Base-by-base conservation (phyloP, 257 asterid species). In the Oldenlandia corymbosa region DNA sequence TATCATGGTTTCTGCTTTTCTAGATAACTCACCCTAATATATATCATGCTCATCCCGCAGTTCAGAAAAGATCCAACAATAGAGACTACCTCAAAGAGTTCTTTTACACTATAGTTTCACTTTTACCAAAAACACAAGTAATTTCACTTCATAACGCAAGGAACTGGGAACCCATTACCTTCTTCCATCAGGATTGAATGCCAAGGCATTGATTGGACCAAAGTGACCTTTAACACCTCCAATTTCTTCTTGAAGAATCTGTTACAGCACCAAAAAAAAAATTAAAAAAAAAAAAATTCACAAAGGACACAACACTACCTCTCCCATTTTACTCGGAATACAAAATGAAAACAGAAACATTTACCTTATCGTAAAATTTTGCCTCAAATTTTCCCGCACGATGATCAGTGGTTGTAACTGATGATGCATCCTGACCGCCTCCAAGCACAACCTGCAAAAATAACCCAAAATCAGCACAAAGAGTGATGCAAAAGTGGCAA, bases 321-420 rank as follows among this genome's bases (percentile, higher is more conserved):
- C 65, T 60, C 50, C 31, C 49, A n/a, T 17, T 42, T 41, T 52
- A 50, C 27, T 11, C 26, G 21, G 20, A 21, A 21, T 10, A 59
- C 21, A 9, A n/a, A n/a, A n/a, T n/a, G n/a, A n/a, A n/a, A n/a
- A n/a, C n/a, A n/a, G n/a, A n/a, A n/a, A 58, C 60, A 36, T 57
- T 70, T 78, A 91, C 96, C 95, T 88, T 91, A 84, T 91, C 92
- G 69, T 63, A 91, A 73, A 91, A 91, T 59, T 86, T 91, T 46
- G 98, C 94, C 74, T 88, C 96, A 58, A 91, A 91, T 76, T 88
- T 91, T 48, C 98, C 98, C 75, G 94, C 94, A 66, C 95, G 96
- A 72, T 86, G 98, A 75, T 86, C 94, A 52, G 98, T 91, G 18
- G 82, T 81, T 50, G 96, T 84, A 63, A 88, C 96, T 64, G 88